phyloP scores from a whole-genome alignment of 1,284 basidiomycete species.

The Apiotrichum gamsii region DNA sequence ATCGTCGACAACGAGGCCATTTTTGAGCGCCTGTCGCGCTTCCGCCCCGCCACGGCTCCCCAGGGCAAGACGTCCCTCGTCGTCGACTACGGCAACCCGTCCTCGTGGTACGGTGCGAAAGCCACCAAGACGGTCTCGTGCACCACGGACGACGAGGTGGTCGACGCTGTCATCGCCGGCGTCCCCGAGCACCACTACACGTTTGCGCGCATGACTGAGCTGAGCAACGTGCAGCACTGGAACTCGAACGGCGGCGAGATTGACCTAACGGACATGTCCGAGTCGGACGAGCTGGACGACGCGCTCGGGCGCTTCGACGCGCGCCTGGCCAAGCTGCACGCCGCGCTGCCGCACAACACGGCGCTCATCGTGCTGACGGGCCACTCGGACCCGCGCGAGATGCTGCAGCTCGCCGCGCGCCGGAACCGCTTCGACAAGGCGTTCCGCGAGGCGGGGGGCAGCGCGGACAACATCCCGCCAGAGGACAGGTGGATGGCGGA shows the following conservation, averaged over 20 bases:
- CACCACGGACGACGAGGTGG: constrained; percentile 62
- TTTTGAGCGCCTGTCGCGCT: constrained; percentile 63
- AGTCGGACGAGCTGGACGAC: constrained; percentile 11
- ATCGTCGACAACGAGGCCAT: constrained; percentile 72
- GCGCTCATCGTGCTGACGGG: constrained; percentile 79
- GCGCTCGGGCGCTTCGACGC: constrained; percentile 53
- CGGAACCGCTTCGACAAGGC: constrained; percentile 67
- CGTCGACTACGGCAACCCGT: constrained; percentile 76
- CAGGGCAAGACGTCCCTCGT: constrained; percentile 56
- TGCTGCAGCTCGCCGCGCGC: constrained; percentile 63
- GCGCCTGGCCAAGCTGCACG: constrained; percentile 60
- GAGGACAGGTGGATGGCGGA: constrained; percentile 62
- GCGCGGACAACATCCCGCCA: constrained; percentile 35
- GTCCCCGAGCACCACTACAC: constrained; percentile 66
- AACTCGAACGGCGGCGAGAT: constrained; percentile 35
- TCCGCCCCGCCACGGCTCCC: constrained; percentile 43
- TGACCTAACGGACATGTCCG: neutral
- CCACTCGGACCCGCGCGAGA: constrained; percentile 72
- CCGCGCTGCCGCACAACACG: constrained; percentile 64
- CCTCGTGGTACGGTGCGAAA: constrained; percentile 71
- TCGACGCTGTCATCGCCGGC: constrained; percentile 58
- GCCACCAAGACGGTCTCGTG: constrained; percentile 69
- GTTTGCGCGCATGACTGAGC: constrained; percentile 71
- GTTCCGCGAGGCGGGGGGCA: constrained; percentile 53
- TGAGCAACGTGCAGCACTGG: constrained; percentile 74